Evolutionary conservation across 805 yeast species (phyloP), one percentile per base, ranked within the genome.

Genomic region (Lipomyces sp.): DNA sequence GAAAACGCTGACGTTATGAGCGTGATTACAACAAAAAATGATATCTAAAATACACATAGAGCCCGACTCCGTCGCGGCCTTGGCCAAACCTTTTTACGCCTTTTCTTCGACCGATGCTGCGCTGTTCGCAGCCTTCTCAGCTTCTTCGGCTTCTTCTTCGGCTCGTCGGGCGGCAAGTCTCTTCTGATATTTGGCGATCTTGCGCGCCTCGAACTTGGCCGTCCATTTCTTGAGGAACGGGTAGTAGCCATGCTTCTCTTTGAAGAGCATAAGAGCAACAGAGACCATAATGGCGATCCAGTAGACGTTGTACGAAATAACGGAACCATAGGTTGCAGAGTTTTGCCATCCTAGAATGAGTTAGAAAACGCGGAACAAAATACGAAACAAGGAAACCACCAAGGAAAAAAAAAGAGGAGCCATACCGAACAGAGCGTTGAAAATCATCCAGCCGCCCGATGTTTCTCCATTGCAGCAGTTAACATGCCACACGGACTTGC

Each of bases 371-470:
- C 21, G 19, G 7, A 5, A 2, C 32, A n/a, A 42, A 41, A 14
- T 13, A 19, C 14, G 22, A 22, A 29, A 42, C 1, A 18, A 38
- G 10, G 11, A 19, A 35, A n/a, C 10, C 11, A 56, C 98, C 97
- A 58, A 7, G 13, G 13, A 3, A 41, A 3, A 18, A 19, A 10
- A 21, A 18, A 32, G 22, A 8, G 31, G 57, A n/a, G n/a, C n/a
- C n/a, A n/a, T n/a, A n/a, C 98, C 98, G 58, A 91, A 74, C 50
- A 91, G 70, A 24, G 97, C 87, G 66, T 91, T 91, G 78, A 91
- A 91, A 55, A 91, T 82, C 78, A 89, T 96, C 98, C 98, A 91
- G 73, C 97, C 98, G 62, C 83, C 82, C 70, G 84, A 91, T 52
- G 77, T 74, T 69, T 84, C 90, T 40, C 97, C 97, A 71, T 89